phyloP scores from a whole-genome alignment of 768 basidiomycete genomes.

The Panaeolus cyanescens region DNA sequence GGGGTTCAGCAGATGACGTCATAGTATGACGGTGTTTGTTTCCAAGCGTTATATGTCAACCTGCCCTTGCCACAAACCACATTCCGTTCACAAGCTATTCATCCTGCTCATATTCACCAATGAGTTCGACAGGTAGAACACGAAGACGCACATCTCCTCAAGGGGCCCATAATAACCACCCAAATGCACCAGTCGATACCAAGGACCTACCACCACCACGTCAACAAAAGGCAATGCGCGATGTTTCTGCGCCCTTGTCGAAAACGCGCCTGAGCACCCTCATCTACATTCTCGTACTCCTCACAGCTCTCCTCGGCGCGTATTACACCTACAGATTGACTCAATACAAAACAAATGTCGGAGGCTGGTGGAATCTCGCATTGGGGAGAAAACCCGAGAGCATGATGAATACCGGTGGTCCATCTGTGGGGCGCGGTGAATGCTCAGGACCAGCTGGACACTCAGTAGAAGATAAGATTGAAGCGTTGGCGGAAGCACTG shows the following conservation, averaged over 20 bases:
- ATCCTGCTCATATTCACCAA: not conserved
- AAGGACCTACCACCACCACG: conserved; percentile 32
- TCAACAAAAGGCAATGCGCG: conserved; percentile 16
- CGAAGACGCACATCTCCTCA: not conserved
- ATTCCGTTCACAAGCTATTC: not conserved
- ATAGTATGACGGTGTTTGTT: not conserved
- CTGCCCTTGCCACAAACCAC: not conserved
- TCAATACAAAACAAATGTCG: conserved; percentile 52
- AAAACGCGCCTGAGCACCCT: conserved; percentile 46
- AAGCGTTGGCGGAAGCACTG: conserved; percentile 59
- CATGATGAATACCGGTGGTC: not conserved
- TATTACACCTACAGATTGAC: conserved; percentile 54
- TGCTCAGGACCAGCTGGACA: conserved; percentile 12
- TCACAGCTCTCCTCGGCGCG: conserved; percentile 42
- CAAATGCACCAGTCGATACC: conserved; percentile 9
- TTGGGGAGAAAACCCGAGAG: conserved; percentile 34
- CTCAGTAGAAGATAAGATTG: conserved; percentile 56
- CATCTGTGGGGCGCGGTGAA: conserved; percentile 6
- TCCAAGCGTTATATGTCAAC: not conserved
- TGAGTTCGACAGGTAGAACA: not conserved
- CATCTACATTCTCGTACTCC: conserved; percentile 47
- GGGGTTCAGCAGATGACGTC: not conserved
- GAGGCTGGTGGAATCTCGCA: conserved; percentile 63
- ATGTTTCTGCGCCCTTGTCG: conserved; percentile 47
- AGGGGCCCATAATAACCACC: not conserved